Evolutionary conservation across 805 yeast genomes (phyloP).

Genomic region (Metschnikowia shivogae): DNA sequence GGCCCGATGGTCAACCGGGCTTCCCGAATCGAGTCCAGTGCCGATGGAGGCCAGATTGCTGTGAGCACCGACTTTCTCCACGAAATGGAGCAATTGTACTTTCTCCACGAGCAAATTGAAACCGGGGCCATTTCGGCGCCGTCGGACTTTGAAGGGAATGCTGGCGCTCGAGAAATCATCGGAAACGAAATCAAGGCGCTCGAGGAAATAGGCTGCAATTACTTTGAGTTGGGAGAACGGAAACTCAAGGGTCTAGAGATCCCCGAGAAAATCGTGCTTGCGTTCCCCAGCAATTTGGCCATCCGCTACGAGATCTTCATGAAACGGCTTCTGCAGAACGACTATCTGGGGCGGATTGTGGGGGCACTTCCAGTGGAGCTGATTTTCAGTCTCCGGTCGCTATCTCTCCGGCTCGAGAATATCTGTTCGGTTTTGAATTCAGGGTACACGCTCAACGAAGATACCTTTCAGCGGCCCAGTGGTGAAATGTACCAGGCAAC

Average conservation of each 20-base stretch:
- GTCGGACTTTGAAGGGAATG: conserved; percentile 44
- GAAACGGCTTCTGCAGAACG: conserved; percentile 21
- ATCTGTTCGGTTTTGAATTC: conserved; percentile 50
- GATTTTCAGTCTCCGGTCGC: conserved; percentile 48
- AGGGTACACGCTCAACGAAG: conserved; percentile 27
- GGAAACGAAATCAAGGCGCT: conserved; percentile 63
- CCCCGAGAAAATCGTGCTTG: conserved; percentile 79
- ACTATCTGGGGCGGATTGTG: conserved; percentile 25
- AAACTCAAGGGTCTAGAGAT: conserved; percentile 92
- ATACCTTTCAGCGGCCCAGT: conserved; percentile 24
- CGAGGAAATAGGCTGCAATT: conserved; percentile 64
- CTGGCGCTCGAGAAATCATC: conserved; percentile 50
- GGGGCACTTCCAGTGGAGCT: conserved; percentile 42
- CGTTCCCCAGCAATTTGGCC: conserved; percentile 63
- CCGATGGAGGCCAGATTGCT: conserved; percentile 97
- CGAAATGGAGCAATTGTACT: conserved; percentile 60
- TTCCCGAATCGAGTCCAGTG: conserved; percentile 87
- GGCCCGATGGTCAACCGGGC: conserved; percentile 99
- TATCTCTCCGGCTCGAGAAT: conserved; percentile 56
- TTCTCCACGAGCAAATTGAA: conserved; percentile 40
- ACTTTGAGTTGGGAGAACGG: conserved; percentile 73
- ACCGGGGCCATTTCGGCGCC: conserved; percentile 23
- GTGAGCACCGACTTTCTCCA: conserved; percentile 76
- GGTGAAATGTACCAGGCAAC: conserved; percentile 23
- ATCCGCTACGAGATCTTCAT: conserved; percentile 51